Evolutionary conservation across 495 filamentous ascomycete species (phyloP), one percentile per base, ranked within the genome.

Genomic region (Rostrohypoxylon terebratum): DNA sequence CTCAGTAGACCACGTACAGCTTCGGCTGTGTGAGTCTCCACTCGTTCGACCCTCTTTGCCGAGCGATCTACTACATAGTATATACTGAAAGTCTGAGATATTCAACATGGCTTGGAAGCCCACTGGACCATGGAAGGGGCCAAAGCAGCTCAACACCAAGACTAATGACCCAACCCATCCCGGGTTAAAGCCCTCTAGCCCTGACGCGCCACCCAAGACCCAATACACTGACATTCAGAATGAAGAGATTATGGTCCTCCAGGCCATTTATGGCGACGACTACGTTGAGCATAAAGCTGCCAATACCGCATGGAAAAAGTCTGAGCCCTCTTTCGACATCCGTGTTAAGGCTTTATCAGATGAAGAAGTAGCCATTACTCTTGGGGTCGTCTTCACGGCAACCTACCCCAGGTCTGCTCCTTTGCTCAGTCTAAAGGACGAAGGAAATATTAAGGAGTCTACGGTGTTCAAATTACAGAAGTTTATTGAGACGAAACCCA

Each of bases 331-430:
- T 0, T 96, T 98, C 74, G 91, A 91, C 70, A 89, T 99, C 59
- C 87, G 85, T 58, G 81, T 98, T 33, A 92, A 89, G 73, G 86
- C 93, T 9, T 86, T 86, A 21, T 89, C 89, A 1, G 91, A 94
- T 61, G 85, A 89, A 33, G 89, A 92, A 9, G 83, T 90, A 31
- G 80, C 81, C 14, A 81, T 93, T 9, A 87, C 86, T 1, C 79
- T 97, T 18, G 79, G 81, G 5, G 92, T 96, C 38, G 89, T 91
- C 34, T 77, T 99, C 25, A 94, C 93, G 10, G 91, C 95, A 11
- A 98, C 96, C 0, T 99, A 99, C 79, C 96, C 96, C 7, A 97
- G 95, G 79, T 92, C 93, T 14, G 79, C 87, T 3, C 96, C 96
- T 2, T 84, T 92, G 33, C 77, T 99, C 4, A 88, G 84, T 8